A percentile compares a stretch with the other conserved stretches of the same genome.
phyloP scores from a whole-genome alignment of 2,329 filamentous ascomycete species.

The Colletotrichum endophyticum region DNA sequence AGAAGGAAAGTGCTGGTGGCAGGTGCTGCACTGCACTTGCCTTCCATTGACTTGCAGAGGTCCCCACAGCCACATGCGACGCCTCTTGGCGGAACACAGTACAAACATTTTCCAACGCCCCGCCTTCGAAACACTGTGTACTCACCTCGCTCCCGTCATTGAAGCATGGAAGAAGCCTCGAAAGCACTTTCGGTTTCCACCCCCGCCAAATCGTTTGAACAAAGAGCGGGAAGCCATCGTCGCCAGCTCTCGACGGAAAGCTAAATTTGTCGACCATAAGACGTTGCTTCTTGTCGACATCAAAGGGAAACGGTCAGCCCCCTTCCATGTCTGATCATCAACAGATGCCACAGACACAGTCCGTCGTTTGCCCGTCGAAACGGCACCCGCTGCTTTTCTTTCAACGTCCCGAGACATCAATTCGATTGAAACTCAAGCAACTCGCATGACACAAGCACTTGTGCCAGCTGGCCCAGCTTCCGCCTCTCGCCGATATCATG shows the following conservation, averaged over 20 bases:
- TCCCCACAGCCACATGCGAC: not conserved
- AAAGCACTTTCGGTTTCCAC: not conserved
- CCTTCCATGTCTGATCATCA: not conserved
- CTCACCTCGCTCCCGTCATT: not conserved
- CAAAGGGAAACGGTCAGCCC: not conserved
- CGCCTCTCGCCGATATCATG: not conserved
- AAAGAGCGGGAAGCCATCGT: constrained; percentile 4
- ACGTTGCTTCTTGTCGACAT: not conserved
- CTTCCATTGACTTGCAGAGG: not conserved
- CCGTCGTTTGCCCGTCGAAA: not conserved
- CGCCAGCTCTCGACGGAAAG: not conserved
- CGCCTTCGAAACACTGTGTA: not conserved
- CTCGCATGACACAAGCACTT: not conserved
- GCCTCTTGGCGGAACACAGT: not conserved
- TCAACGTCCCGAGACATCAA: constrained; percentile 3
- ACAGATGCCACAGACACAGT: not conserved
- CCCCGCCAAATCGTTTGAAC: not conserved
- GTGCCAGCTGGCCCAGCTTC: not conserved
- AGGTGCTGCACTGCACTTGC: not conserved
- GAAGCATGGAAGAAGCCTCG: not conserved
- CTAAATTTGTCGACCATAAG: not conserved
- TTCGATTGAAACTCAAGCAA: not conserved
- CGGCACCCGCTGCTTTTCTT: not conserved
- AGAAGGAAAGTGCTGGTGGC: not conserved
- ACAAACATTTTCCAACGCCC: not conserved